Conservation (phyloP, 306 rosid species). For the Quercus gilva region DNA sequence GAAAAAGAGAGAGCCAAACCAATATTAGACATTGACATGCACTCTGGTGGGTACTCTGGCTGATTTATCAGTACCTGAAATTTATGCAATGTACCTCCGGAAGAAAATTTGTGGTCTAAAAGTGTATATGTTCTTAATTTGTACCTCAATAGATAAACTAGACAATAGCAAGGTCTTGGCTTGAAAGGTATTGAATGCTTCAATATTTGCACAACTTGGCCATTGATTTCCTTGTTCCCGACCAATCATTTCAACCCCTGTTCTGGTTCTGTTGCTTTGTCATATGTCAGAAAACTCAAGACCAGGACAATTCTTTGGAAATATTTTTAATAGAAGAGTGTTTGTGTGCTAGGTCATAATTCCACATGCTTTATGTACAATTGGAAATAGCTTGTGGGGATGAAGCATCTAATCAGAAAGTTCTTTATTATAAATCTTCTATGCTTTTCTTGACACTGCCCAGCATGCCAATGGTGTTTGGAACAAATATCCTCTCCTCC, state of each 20-base stretch:
- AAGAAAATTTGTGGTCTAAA: neutral
- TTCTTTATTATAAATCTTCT: neutral
- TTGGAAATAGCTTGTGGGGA: conserved; percentile 13
- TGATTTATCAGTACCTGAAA: neutral
- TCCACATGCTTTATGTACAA: neutral
- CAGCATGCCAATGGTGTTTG: neutral
- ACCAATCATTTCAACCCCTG: neutral
- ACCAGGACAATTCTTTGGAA: neutral
- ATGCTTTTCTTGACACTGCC: neutral
- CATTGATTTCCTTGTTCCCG: neutral
- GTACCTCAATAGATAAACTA: neutral
- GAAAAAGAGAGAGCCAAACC: neutral
- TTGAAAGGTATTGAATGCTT: neutral
- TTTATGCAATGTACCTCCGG: neutral
- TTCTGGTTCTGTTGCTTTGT: neutral
- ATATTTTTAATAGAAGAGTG: neutral
- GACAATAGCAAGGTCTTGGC: neutral
- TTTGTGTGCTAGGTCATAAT: neutral
- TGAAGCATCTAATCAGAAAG: neutral
- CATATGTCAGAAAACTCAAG: neutral
- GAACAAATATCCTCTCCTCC: neutral
- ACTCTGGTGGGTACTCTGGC: neutral
- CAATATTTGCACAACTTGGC: neutral
- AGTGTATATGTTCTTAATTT: no score
- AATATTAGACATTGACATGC: neutral